These are phyloP conservation scores for Fusarium sp. DNA, from an alignment of 2,329 filamentous ascomycete genomes.

Conservation along the genomic window DNA sequence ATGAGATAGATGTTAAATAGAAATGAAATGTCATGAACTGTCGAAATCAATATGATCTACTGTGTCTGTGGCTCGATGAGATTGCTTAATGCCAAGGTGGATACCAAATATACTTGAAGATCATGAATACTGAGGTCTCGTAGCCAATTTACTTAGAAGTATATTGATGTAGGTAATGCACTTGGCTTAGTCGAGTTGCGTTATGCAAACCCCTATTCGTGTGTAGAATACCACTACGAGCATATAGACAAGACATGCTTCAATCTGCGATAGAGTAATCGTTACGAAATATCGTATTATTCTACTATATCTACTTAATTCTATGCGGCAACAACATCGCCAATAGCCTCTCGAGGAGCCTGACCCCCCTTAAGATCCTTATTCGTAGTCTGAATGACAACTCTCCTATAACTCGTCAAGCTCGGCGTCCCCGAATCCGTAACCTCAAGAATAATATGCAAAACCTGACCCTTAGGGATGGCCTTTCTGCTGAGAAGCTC, in stretches of 20 bases:
- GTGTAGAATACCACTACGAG: not conserved
- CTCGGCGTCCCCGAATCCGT: slow-evolving; percentile 53
- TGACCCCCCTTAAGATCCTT: slow-evolving; percentile 42
- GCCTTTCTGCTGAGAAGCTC: slow-evolving; percentile 48
- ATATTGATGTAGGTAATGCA: no score
- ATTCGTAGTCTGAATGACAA: slow-evolving; percentile 50
- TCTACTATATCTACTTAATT: not conserved
- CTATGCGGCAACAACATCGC: slow-evolving; percentile 4
- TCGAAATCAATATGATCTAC: not conserved
- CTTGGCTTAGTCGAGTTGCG: no score
- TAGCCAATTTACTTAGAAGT: no score
- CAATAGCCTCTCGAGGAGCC: slow-evolving; percentile 26
- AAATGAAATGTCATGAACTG: slow-evolving; percentile 2
- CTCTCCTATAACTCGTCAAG: slow-evolving; percentile 57
- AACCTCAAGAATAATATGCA: slow-evolving; percentile 60
- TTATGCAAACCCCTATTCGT: not conserved
- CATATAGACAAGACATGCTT: not conserved
- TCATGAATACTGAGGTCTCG: no score
- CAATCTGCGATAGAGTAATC: not conserved
- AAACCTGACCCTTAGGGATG: slow-evolving; percentile 51
- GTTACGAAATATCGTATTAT: not conserved
- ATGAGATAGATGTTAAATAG: slow-evolving; percentile 12
- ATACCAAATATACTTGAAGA: no score
- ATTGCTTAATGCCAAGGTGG: no score
- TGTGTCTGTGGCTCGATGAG: not conserved